Percentiles rank a stretch among this genome's conserved stretches.
These are phyloP conservation scores for Scheffersomyces insectosa DNA, from an alignment of 1,139 yeast genomes.

Conservation along the genomic window DNA sequence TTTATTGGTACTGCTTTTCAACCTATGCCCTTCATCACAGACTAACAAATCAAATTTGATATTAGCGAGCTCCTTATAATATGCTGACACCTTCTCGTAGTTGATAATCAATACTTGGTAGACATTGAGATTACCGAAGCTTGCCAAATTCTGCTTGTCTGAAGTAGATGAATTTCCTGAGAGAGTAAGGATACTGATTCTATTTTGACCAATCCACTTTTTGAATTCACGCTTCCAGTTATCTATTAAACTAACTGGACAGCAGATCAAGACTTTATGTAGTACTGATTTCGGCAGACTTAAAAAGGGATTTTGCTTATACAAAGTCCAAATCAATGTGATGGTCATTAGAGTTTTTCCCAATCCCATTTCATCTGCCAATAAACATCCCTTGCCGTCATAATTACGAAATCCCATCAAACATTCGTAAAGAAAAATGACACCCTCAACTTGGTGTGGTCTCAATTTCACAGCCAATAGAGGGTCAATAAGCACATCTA, in stretches of 20 bases:
- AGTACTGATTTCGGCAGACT: constrained; percentile 36
- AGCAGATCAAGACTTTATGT: constrained; percentile 70
- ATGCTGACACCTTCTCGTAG: constrained; percentile 72
- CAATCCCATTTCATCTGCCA: constrained; percentile 97
- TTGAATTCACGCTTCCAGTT: constrained; percentile 90
- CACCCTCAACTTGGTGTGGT: constrained; percentile 86
- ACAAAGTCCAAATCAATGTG: constrained; percentile 76
- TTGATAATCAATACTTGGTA: constrained; percentile 85
- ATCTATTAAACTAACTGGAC: constrained; percentile 86
- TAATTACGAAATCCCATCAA: constrained; percentile 66
- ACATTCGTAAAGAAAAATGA: constrained; percentile 76
- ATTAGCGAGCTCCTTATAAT: constrained; percentile 53
- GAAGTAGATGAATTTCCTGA: constrained; percentile 37
- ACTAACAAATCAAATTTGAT: constrained; percentile 69
- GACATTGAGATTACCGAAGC: constrained; percentile 68
- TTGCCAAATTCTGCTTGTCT: constrained; percentile 59
- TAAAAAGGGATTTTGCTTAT: constrained; percentile 67
- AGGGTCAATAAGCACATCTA: constrained; percentile 75
- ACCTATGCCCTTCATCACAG: constrained; percentile 94
- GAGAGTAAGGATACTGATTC: constrained; percentile 59
- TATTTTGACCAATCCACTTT: constrained; percentile 81
- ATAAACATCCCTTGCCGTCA: constrained; percentile 63
- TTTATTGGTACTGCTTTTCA: constrained; percentile 72
- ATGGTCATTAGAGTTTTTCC: constrained; percentile 93
- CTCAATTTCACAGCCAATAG: constrained; percentile 55